Conservation (phyloP, 2,329 filamentous ascomycete genomes). For the Didymella pinodella region DNA sequence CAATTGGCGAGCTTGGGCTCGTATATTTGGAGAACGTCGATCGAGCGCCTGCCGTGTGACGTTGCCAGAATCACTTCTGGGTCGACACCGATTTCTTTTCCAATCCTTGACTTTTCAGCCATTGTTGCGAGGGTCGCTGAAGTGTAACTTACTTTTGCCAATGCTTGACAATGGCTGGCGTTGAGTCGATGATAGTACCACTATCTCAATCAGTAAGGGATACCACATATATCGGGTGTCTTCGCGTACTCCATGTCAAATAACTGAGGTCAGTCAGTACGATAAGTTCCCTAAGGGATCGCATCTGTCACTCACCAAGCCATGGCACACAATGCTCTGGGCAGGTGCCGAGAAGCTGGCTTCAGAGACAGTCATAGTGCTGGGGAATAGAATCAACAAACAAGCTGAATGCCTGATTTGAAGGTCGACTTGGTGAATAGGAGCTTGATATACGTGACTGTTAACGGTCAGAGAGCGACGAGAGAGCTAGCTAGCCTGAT, state of each 20-base stretch:
- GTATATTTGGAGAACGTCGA: conserved; percentile 82
- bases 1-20: conserved; percentile 87
- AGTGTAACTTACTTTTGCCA: conserved; percentile 69
- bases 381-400: no score
- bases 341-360: conserved; percentile 53
- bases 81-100: conserved; percentile 81
- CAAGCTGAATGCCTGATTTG: background rate
- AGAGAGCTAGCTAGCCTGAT: conserved; percentile 9
- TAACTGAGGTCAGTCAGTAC: conserved; percentile 29
- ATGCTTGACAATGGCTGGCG: conserved; percentile 77
- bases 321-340: conserved; percentile 53
- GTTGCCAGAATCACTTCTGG: conserved; percentile 86
- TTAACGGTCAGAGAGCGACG: conserved; percentile 7
- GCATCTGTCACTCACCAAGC: conserved; percentile 48
- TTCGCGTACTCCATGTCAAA: conserved; percentile 48
- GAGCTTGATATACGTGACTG: conserved; percentile 7
- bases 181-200: conserved; percentile 84
- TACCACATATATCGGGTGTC: background rate
- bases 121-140: background rate
- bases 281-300: background rate
- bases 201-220: conserved; percentile 47
- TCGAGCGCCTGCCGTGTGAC: conserved; percentile 88
- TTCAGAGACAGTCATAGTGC: conserved; percentile 44
- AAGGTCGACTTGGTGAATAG: background rate
- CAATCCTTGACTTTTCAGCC: conserved; percentile 64